These are phyloP conservation scores for Platanthera zijinensis DNA, from an alignment of 106 monocot species.

Conservation along the genomic window DNA sequence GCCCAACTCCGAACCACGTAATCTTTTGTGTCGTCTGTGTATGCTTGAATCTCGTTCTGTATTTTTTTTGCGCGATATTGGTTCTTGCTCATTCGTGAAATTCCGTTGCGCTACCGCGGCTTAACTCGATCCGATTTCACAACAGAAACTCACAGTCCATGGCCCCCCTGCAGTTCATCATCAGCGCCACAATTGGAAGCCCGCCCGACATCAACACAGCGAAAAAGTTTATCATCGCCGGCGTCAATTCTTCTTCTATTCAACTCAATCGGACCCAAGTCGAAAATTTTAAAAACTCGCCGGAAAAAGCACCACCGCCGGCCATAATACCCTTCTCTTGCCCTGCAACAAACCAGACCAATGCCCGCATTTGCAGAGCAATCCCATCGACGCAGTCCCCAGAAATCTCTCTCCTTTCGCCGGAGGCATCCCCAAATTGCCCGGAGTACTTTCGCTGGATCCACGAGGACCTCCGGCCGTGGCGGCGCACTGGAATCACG, in stretches of 20 bases:
- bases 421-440: conserved; percentile 18
- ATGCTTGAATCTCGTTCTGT: too few relatives aligned
- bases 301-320: not conserved
- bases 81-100: too few relatives aligned
- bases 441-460: conserved; percentile 70
- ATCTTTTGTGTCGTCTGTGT: too few relatives aligned
- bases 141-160: too few relatives aligned
- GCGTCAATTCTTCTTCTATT: not conserved
- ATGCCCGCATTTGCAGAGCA: not conserved
- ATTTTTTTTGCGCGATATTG: too few relatives aligned
- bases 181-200: not conserved
- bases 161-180: not conserved
- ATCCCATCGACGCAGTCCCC: not conserved
- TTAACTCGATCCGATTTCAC: too few relatives aligned
- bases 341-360: conserved; percentile 12
- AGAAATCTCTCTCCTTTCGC: not conserved
- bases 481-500: conserved; percentile 43
- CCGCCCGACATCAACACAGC: not conserved
- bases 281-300: not conserved
- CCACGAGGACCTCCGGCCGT: conserved; percentile 60
- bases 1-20: too few relatives aligned
- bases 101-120: too few relatives aligned
- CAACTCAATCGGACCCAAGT: not conserved
- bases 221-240: not conserved
- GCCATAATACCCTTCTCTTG: conserved; percentile 10